These are phyloP conservation scores for Penicillium longicatenatum DNA, from an alignment of 495 filamentous ascomycete species.

Conservation along the genomic window DNA sequence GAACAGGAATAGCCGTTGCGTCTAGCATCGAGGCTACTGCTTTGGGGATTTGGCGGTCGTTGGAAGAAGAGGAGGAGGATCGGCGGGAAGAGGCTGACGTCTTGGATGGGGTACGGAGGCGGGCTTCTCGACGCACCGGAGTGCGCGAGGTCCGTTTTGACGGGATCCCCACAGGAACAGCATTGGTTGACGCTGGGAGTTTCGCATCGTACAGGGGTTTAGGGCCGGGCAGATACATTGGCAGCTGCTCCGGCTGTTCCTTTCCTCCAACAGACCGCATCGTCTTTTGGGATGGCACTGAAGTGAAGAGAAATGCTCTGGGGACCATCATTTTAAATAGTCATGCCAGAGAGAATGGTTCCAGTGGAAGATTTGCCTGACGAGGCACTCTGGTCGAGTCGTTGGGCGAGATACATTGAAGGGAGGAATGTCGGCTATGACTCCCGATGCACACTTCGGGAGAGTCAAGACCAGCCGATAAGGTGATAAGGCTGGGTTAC, in stretches of 20 bases:
- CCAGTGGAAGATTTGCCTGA: slow-evolving; percentile 33
- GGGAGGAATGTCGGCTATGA: slow-evolving; percentile 12
- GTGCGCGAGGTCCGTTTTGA: slow-evolving; percentile 37
- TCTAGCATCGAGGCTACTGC: slow-evolving; percentile 46
- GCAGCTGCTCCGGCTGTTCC: slow-evolving; percentile 9
- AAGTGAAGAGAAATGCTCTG: slow-evolving; percentile 44
- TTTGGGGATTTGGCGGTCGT: slow-evolving; percentile 36
- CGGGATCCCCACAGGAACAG: slow-evolving; percentile 48
- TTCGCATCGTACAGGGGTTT: slow-evolving; percentile 18
- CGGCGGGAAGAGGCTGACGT: slow-evolving; percentile 25
- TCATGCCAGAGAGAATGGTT: slow-evolving; percentile 19
- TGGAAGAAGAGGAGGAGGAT: slow-evolving; percentile 36
- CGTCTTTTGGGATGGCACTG: slow-evolving; percentile 29
- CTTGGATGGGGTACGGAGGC: slow-evolving; percentile 27
- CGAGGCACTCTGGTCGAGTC: slow-evolving; percentile 51
- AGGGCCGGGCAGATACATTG: slow-evolving; percentile 17
- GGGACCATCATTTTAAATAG: slow-evolving; percentile 49
- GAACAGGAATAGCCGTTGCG: slow-evolving; percentile 47
- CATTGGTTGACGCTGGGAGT: slow-evolving; percentile 18
- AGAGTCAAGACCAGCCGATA: slow-evolving; percentile 10
- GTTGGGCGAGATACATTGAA: slow-evolving; percentile 52
- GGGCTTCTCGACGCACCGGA: slow-evolving; percentile 23
- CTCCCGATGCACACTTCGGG: slow-evolving; percentile 18
- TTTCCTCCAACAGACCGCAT: slow-evolving; percentile 23
- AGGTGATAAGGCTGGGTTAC: neutral